Evolutionary conservation across 2,329 filamentous ascomycete genomes (phyloP).

Genomic region (Xylaria sp.): DNA sequence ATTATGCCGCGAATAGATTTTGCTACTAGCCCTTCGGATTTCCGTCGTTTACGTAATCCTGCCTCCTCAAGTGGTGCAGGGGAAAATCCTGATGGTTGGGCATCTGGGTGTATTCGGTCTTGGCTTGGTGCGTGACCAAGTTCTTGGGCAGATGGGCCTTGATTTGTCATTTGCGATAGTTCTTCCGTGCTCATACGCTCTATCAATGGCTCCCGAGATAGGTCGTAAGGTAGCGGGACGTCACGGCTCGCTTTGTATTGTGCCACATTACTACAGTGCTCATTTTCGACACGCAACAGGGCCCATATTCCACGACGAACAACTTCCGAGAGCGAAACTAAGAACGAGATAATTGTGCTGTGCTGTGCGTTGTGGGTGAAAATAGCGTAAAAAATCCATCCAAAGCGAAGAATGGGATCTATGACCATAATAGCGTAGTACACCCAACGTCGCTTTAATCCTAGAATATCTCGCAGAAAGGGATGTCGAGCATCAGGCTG

Average conservation of each 20-base stretch:
- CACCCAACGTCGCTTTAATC: slow-evolving; percentile 80
- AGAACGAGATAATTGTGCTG: slow-evolving; percentile 82
- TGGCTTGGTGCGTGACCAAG: slow-evolving; percentile 37
- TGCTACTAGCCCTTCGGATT: slow-evolving; percentile 44
- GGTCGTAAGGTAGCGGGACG: slow-evolving; percentile 83
- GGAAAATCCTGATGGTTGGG: slow-evolving; percentile 29
- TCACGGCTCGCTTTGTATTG: slow-evolving; percentile 91
- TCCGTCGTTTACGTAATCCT: slow-evolving; percentile 41
- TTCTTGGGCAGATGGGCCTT: slow-evolving; percentile 34
- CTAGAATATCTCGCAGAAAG: slow-evolving; percentile 80
- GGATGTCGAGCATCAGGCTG: slow-evolving; percentile 76
- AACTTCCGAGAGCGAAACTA: slow-evolving; percentile 82
- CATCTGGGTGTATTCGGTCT: slow-evolving; percentile 29
- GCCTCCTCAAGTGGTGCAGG: slow-evolving; percentile 42
- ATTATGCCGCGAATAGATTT: slow-evolving; percentile 71
- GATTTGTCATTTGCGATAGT: slow-evolving; percentile 29
- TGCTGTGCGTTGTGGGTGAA: slow-evolving; percentile 84
- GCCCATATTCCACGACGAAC: slow-evolving; percentile 90
- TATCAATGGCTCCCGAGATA: slow-evolving; percentile 58
- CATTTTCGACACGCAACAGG: slow-evolving; percentile 94
- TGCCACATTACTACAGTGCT: slow-evolving; percentile 92
- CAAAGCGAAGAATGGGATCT: slow-evolving; percentile 88
- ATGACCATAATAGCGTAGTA: slow-evolving; percentile 89
- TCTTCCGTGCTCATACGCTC: slow-evolving; percentile 56
- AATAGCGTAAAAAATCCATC: slow-evolving; percentile 94